A percentile compares a stretch with the other conserved stretches of the same genome.
Evolutionary conservation across 352 stramenopile species (phyloP).

Genomic region (Phytophthora tentaculata): DNA sequence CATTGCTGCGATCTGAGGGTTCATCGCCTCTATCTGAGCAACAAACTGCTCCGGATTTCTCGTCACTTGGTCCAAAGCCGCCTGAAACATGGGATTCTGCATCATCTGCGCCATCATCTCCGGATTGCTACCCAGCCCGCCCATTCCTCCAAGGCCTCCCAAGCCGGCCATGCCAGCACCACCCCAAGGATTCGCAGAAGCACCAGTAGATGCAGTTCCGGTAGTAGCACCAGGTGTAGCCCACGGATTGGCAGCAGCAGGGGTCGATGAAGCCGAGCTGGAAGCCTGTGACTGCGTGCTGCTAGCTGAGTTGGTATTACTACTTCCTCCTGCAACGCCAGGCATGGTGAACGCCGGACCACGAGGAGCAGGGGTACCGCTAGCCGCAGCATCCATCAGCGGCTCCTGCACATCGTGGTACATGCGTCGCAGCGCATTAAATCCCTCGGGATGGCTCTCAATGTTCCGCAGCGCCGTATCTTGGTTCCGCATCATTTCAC

Average conservation of each 20-base stretch:
- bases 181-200: conserved; percentile 76
- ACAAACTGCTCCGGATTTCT: conserved; percentile 82
- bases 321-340: conserved; percentile 62
- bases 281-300: conserved; percentile 29
- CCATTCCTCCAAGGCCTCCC: conserved; percentile 38
- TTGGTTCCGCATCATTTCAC: conserved; percentile 97
- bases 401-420: conserved; percentile 96
- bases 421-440: conserved; percentile 96
- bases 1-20: conserved; percentile 89
- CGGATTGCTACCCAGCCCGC: conserved; percentile 49
- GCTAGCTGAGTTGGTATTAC: conserved; percentile 21
- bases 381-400: conserved; percentile 92
- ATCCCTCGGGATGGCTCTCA: conserved; percentile 97
- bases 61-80: conserved; percentile 82
- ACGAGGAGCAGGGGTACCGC: conserved; percentile 48
- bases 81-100: conserved; percentile 89
- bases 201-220: conserved; percentile 25
- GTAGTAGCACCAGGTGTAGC: conserved; percentile 28
- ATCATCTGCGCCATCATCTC: conserved; percentile 87
- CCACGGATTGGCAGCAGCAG: conserved; percentile 67
- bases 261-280: conserved; percentile 25
- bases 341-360: conserved; percentile 87
- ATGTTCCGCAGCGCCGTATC: conserved; percentile 98
- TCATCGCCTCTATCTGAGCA: conserved; percentile 88
- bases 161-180: conserved; percentile 34